Percentiles rank a stretch among this genome's conserved stretches.
Evolutionary conservation across 1,284 basidiomycete species (phyloP).

Genomic region (Volvariella surrecta): DNA sequence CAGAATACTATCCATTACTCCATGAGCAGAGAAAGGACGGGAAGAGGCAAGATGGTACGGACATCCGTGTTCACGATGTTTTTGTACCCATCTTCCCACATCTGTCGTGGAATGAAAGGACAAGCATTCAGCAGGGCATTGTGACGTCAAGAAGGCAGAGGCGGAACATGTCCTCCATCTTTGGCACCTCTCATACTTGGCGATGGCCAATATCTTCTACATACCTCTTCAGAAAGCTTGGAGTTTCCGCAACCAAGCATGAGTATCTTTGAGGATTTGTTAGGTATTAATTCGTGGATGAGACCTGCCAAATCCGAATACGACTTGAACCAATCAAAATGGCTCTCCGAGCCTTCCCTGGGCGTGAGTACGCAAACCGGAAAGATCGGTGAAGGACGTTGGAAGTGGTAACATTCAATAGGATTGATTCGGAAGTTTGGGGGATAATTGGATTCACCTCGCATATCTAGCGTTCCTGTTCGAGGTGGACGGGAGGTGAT

Average conservation of each 20-base stretch:
- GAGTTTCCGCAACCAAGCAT: slow-evolving; percentile 94
- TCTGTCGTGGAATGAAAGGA: slow-evolving; percentile 32
- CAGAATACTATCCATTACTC: slow-evolving; percentile 55
- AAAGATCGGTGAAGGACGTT: no score
- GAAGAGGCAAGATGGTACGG: slow-evolving; percentile 15
- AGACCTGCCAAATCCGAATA: slow-evolving; percentile 59
- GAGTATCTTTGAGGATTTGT: slow-evolving; percentile 60
- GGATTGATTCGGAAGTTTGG: no score
- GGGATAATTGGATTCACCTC: slow-evolving; percentile 47
- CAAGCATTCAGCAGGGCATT: background rate
- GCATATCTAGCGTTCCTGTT: slow-evolving; percentile 63
- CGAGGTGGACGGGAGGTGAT: no score
- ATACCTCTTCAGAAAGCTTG: slow-evolving; percentile 67
- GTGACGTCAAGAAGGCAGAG: no score
- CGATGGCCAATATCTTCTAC: background rate
- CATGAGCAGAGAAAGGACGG: slow-evolving; percentile 1
- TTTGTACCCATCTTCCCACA: slow-evolving; percentile 87
- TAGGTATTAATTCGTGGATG: slow-evolving; percentile 53
- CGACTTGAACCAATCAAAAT: slow-evolving; percentile 86
- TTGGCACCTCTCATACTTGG: no score
- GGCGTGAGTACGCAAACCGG: background rate
- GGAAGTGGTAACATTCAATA: no score
- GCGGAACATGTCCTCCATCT: no score
- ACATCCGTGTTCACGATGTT: slow-evolving; percentile 85
- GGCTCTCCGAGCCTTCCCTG: slow-evolving; percentile 54